Evolutionary conservation across 2,329 filamentous ascomycete species (phyloP).

Genomic region (Ceratocystis papillata): DNA sequence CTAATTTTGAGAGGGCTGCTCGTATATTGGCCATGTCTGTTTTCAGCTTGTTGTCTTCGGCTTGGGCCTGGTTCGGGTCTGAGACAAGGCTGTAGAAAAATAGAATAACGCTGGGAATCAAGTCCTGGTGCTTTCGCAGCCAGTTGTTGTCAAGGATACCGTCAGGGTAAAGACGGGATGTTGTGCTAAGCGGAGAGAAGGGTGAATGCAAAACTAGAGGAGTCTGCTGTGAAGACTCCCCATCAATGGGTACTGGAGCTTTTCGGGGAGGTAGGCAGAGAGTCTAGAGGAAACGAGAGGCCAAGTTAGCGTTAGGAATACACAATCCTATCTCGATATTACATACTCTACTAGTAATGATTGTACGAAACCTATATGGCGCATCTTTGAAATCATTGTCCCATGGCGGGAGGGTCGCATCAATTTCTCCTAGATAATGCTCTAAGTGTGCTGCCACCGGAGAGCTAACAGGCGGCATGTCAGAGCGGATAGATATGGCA

Average conservation of each 20-base stretch:
- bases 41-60: constrained; percentile 82
- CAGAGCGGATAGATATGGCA: constrained; percentile 45
- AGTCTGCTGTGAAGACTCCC: constrained; percentile 37
- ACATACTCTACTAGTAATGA: constrained; percentile 62
- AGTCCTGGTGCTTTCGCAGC: constrained; percentile 78
- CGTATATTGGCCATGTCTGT: constrained; percentile 73
- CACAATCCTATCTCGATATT: constrained; percentile 30
- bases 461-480: constrained; percentile 55
- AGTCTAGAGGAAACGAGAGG: constrained; percentile 34
- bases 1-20: constrained; percentile 53
- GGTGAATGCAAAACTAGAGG: constrained; percentile 68
- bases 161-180: constrained; percentile 76
- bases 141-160: constrained; percentile 72
- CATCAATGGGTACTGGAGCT: constrained; percentile 42
- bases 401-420: constrained; percentile 58
- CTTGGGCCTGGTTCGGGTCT: constrained; percentile 59
- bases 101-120: constrained; percentile 69
- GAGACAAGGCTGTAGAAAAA: constrained; percentile 70
- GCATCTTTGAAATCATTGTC: constrained; percentile 45
- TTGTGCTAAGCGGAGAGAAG: constrained; percentile 77
- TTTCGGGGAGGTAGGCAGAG: constrained; percentile 48
- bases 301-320: constrained; percentile 14
- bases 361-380: constrained; percentile 55
- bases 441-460: constrained; percentile 55
- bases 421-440: constrained; percentile 53